These are phyloP conservation scores for Arthrobotrys musiformis DNA, from an alignment of 2,329 filamentous ascomycete genomes.

Conservation along the genomic window DNA sequence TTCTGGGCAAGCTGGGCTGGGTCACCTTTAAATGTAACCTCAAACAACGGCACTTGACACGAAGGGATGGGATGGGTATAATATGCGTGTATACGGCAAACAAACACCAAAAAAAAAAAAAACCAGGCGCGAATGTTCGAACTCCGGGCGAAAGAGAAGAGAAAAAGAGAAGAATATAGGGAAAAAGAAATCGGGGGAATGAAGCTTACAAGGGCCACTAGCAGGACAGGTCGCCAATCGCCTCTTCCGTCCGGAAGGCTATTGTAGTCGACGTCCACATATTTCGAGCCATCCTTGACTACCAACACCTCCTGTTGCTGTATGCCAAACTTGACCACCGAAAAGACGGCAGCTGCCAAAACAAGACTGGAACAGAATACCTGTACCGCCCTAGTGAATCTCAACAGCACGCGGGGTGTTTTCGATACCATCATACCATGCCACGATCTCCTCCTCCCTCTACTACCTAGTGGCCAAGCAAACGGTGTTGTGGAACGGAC, in stretches of 20 bases:
- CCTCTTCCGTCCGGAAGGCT: conserved; percentile 52
- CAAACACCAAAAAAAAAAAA: neutral
- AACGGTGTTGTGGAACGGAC: conserved; percentile 51
- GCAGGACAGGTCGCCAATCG: conserved; percentile 52
- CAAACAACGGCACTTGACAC: conserved; percentile 17
- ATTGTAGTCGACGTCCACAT: conserved; percentile 47
- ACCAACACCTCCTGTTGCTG: conserved; percentile 50
- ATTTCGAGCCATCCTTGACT: conserved; percentile 37
- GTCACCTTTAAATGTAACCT: conserved; percentile 40
- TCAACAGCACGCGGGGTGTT: conserved; percentile 51
- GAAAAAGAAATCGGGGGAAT: neutral
- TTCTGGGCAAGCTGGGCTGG: conserved; percentile 2
- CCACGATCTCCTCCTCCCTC: conserved; percentile 34
- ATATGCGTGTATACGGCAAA: neutral
- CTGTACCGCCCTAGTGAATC: conserved; percentile 34
- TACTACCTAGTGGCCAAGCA: conserved; percentile 50
- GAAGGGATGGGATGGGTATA: neutral
- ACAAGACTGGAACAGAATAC: conserved; percentile 54
- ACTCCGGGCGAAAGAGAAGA: neutral
- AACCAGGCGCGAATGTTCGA: conserved; percentile 4
- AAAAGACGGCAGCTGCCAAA: conserved; percentile 54
- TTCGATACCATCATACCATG: conserved; percentile 44
- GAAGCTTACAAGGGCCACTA: conserved; percentile 45
- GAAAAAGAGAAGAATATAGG: neutral
- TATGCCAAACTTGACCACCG: conserved; percentile 52